Percentiles rank a stretch among this genome's conserved stretches.
phyloP scores from a whole-genome alignment of 306 rosid genomes.

The Carpinus fangiana region DNA sequence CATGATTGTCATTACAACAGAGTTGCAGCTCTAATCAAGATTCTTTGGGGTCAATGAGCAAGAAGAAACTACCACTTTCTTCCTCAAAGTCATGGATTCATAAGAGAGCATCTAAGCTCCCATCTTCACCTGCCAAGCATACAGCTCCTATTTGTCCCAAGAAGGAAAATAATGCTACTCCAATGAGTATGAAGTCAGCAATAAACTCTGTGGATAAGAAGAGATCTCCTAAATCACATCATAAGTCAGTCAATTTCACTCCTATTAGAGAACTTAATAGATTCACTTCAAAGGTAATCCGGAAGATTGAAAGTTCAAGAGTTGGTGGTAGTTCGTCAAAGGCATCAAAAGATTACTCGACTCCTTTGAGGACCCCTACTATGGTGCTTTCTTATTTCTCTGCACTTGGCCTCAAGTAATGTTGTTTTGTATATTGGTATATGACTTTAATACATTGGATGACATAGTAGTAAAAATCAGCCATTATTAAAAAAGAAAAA shows the following conservation, averaged over 20 bases:
- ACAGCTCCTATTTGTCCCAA: conserved; percentile 32
- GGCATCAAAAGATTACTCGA: conserved; percentile 59
- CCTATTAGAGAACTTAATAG: conserved; percentile 82
- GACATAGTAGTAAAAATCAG: no score
- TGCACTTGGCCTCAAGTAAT: background rate
- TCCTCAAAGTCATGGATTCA: conserved; percentile 40
- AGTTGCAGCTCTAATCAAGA: conserved; percentile 37
- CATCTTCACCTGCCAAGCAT: conserved; percentile 56
- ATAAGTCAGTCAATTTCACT: conserved; percentile 64
- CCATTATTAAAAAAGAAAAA: no score
- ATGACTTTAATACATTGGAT: no score
- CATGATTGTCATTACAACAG: conserved; percentile 34
- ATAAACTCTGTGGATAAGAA: conserved; percentile 51
- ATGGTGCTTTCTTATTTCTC: conserved; percentile 47
- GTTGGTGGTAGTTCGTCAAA: conserved; percentile 55
- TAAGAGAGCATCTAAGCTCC: conserved; percentile 45
- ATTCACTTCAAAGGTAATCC: conserved; percentile 73
- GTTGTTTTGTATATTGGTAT: background rate
- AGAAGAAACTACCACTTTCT: conserved; percentile 52
- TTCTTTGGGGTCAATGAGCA: conserved; percentile 35
- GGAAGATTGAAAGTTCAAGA: conserved; percentile 79
- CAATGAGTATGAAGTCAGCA: conserved; percentile 44
- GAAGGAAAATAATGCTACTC: conserved; percentile 51
- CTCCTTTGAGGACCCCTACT: conserved; percentile 75
- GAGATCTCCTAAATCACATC: conserved; percentile 57